Base-by-base conservation (phyloP, 768 basidiomycete species). In the Tubosaeta sp. region DNA sequence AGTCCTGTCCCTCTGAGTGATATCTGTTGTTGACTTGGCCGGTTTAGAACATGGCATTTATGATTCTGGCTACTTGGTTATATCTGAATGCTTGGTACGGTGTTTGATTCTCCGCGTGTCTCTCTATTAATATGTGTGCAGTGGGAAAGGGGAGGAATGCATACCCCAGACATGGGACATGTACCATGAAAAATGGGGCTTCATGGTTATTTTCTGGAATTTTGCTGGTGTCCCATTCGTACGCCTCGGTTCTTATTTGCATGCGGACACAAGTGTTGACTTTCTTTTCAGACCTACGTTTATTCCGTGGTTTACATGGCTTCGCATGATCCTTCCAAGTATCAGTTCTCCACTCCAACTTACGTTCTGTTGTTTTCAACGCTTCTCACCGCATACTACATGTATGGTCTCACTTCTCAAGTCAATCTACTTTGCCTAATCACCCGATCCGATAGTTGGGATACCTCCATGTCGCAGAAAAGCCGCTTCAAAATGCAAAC, bases 141-240 rank as follows among this genome's bases (percentile, higher is more conserved):
- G 88, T 63, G 89, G 81, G 53, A 96, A 96, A 68, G 94, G 88
- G 36, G 94, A 95, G 62, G 93, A 95, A 63, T 93, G 90, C 61
- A 93, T 94, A 55, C 91, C 92, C 6, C 91, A 95, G 69, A 94
- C 93, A 2, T 98, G 96, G 95, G 96, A 97, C 62, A 99, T 99
- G 92, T 96, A 86, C 75, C 91, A 95, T 61, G 95, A 99, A 66
- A 99, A 99, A 79, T 91, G 90, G 90, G 90, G 94, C 27, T 97
- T 94, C 77, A 87, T 97, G 82, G 86, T 97, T 57, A 96, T 96
- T 65, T 97, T 97, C 75, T 96, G 94, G 94, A 93, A 94, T 65
- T 83, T 92, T 59, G 90, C 94, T 3, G 94, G 93, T 40, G 91
- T 93, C 12, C 90, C 90, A 39, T 94, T 94, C 71, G 89, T 90